Evolutionary conservation across 768 basidiomycete species (phyloP).

Genomic region (Pisolithus microcarpus): DNA sequence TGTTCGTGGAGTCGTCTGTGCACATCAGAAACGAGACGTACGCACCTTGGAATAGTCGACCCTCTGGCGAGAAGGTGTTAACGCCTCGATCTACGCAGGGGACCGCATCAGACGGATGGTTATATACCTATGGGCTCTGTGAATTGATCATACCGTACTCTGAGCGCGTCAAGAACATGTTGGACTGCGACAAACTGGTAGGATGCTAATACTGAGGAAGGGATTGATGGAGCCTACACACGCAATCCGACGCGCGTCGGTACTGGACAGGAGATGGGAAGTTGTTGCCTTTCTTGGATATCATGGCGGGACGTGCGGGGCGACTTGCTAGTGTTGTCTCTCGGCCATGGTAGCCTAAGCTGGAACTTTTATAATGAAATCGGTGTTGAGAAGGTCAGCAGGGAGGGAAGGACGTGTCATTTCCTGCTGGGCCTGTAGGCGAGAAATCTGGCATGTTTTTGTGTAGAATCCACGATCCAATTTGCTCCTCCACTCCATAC

Average conservation of each 20-base stretch:
- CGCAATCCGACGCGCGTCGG: conserved; percentile 28
- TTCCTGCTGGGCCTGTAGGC: too few species aligned
- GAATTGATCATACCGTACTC: conserved; percentile 62
- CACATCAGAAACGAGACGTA: conserved; percentile 1
- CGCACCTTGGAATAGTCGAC: conserved; percentile 94
- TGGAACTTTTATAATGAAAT: too few species aligned
- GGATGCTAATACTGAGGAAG: conserved; percentile 4
- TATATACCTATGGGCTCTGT: not conserved
- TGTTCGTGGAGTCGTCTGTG: conserved; percentile 11
- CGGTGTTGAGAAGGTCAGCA: too few species aligned
- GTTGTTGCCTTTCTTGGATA: conserved; percentile 17
- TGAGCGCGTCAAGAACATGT: conserved; percentile 92
- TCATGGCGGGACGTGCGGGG: not conserved
- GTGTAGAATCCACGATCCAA: too few species aligned
- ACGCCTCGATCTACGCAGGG: conserved; percentile 76
- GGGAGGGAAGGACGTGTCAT: too few species aligned
- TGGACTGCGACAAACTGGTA: conserved; percentile 8
- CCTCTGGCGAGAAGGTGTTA: conserved; percentile 98
- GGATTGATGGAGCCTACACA: not conserved
- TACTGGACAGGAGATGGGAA: conserved; percentile 21
- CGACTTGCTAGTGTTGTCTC: not conserved
- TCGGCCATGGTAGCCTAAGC: too few species aligned
- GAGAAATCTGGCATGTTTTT: too few species aligned
- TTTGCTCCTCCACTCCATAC: too few species aligned
- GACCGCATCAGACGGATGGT: not conserved